phyloP scores from a whole-genome alignment of 345 rosid genomes.

The Citrus glauca region DNA sequence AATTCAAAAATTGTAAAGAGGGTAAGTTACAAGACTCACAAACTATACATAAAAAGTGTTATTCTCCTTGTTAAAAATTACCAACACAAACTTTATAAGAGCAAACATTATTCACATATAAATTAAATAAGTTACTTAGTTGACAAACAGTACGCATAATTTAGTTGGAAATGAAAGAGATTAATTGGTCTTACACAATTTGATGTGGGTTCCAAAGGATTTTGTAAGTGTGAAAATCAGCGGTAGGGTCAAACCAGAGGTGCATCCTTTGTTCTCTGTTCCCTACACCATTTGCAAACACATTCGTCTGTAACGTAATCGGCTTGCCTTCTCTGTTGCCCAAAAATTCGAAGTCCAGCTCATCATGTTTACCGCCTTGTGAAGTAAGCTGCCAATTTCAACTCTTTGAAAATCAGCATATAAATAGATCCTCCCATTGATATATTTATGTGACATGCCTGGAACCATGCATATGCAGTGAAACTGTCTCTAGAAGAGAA shows the following conservation, averaged over 20 bases:
- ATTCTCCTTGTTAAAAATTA: no score
- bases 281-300: conserved; percentile 48
- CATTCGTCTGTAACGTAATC: conserved; percentile 53
- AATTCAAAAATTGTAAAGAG: no score
- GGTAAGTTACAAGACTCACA: no score
- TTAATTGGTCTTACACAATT: conserved; percentile 47
- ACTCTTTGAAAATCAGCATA: neutral
- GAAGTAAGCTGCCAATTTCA: conserved; percentile 41
- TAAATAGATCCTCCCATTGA: neutral
- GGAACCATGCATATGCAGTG: neutral
- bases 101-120: no score
- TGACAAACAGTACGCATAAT: no score
- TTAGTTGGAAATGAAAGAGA: neutral
- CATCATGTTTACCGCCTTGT: conserved; percentile 40
- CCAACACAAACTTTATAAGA: no score
- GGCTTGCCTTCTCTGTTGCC: conserved; percentile 64
- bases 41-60: no score
- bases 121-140: no score
- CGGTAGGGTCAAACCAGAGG: conserved; percentile 70
- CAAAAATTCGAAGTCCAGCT: conserved; percentile 70
- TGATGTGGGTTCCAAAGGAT: conserved; percentile 76
- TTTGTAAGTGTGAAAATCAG: conserved; percentile 49
- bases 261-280: conserved; percentile 50
- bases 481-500: neutral
- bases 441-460: neutral